Evolutionary conservation across 2,329 filamentous ascomycete species (phyloP).

Genomic region (Pseudocercospora pini-densiflorae): DNA sequence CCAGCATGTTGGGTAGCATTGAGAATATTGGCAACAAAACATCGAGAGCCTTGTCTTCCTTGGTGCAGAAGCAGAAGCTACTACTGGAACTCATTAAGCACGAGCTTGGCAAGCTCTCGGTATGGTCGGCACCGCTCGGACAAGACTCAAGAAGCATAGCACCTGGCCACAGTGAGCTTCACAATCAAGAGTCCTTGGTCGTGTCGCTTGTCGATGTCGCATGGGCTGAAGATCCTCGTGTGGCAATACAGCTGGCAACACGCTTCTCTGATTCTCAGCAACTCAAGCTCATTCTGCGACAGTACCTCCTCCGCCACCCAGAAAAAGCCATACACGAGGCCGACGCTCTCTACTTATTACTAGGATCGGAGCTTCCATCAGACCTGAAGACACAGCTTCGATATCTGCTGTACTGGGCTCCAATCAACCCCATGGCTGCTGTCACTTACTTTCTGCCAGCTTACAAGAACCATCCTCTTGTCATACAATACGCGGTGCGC

Average conservation of each 20-base stretch:
- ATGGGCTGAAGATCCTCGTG: constrained; percentile 81
- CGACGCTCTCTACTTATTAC: constrained; percentile 79
- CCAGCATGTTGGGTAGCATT: constrained; percentile 67
- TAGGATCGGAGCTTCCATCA: constrained; percentile 74
- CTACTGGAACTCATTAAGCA: constrained; percentile 79
- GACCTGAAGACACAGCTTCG: constrained; percentile 87
- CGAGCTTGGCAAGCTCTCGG: constrained; percentile 79
- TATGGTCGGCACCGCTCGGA: constrained; percentile 86
- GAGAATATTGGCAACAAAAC: constrained; percentile 59
- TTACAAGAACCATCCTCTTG: constrained; percentile 87
- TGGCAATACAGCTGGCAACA: constrained; percentile 83
- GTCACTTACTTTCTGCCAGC: constrained; percentile 91
- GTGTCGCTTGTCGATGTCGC: constrained; percentile 73
- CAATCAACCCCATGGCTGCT: constrained; percentile 90
- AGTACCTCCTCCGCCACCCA: constrained; percentile 79
- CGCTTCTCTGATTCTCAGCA: constrained; percentile 75
- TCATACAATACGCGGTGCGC: constrained; percentile 96
- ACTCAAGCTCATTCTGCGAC: constrained; percentile 76
- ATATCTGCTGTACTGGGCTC: constrained; percentile 91
- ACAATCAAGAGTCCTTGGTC: constrained; percentile 44
- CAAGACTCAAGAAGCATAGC: constrained; percentile 53
- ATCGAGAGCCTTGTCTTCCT: constrained; percentile 62
- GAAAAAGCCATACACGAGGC: constrained; percentile 81
- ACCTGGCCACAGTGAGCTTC: constrained; percentile 41
- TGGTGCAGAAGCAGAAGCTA: constrained; percentile 82